Evolutionary conservation across 495 filamentous ascomycete genomes (phyloP).

Genomic region (Melanomma pulvis-pyrius): DNA sequence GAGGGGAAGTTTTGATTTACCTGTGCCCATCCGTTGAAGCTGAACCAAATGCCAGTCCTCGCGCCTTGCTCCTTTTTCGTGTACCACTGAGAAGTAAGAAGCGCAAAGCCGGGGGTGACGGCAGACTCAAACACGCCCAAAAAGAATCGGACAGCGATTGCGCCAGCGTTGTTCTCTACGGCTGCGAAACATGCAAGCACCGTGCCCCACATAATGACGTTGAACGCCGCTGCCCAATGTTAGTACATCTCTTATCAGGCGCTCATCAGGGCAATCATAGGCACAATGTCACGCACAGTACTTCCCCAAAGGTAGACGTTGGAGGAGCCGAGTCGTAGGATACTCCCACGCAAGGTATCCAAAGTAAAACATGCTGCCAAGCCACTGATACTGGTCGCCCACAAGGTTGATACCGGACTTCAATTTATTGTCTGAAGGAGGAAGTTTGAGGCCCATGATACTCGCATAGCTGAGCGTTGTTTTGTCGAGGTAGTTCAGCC

Average conservation of each 20-base stretch:
- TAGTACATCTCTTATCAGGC: conserved; percentile 29
- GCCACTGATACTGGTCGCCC: conserved; percentile 30
- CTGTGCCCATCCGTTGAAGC: conserved; percentile 55
- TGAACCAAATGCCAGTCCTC: conserved; percentile 54
- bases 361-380: conserved; percentile 40
- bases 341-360: conserved; percentile 57
- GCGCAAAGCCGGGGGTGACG: conserved; percentile 53
- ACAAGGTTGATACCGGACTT: conserved; percentile 23
- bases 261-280: neutral
- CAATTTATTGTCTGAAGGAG: conserved; percentile 18
- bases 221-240: conserved; percentile 38
- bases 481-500: conserved; percentile 62
- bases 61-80: conserved; percentile 55
- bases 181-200: conserved; percentile 50
- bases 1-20: neutral
- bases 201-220: conserved; percentile 51
- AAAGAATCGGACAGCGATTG: conserved; percentile 52
- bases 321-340: conserved; percentile 61
- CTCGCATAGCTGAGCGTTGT: conserved; percentile 58
- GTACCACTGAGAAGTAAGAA: conserved; percentile 56
- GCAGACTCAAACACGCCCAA: conserved; percentile 56
- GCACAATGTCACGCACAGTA: conserved; percentile 38
- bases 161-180: conserved; percentile 46
- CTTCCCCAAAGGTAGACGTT: conserved; percentile 62
- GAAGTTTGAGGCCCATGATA: conserved; percentile 50